Evolutionary conservation across 495 filamentous ascomycete species (phyloP), one percentile per base, ranked within the genome.

Genomic region (Penicillium pulvis): DNA sequence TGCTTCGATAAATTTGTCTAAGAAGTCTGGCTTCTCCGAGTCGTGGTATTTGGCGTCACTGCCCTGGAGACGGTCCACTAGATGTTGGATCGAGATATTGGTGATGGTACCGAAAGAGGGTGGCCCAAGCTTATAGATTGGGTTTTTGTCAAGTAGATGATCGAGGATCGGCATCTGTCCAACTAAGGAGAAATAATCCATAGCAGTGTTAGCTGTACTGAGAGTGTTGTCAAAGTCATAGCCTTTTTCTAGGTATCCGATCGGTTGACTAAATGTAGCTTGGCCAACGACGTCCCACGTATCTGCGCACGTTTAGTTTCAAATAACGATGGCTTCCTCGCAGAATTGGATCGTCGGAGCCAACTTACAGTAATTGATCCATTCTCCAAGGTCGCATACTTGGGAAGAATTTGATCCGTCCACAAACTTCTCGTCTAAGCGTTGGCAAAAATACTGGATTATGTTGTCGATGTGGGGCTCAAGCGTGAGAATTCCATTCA

Each of bases 111-210:
- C 61, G 42, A 66, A 67, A 33, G 57, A 55, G 0, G 65, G 65
- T 8, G 67, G 65, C 2, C 64, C 65, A 33, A 70, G 59, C 20
- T 60, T 60, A 20, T 58, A 44, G 33, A 74, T 51, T 2, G 83
- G 83, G 57, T 87, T 87, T 61, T 86, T 87, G 55, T 83, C 75
- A 48, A 87, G 75, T 45, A 86, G 56, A 8, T 72, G 71, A 60
- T 88, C 86, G n/a, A 89, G 76, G 60, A 81, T 71, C 33, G 86
- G 86, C 56, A 88, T 84, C 71, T 87, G 83, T 16, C 83, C 85
- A 28, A 77, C 64, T 9, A 65, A 3, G 10, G 51, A 36, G 53
- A 79, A 63, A 39, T 66, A 65, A 28, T 62, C 58, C 60, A 69
- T 61, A 3, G 63, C 54, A 9, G 33, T 50, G 43, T 65, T 44